Evolutionary conservation across 495 filamentous ascomycete species (phyloP), one percentile per base, ranked within the genome.

Genomic region (Chaetomium fimeti): DNA sequence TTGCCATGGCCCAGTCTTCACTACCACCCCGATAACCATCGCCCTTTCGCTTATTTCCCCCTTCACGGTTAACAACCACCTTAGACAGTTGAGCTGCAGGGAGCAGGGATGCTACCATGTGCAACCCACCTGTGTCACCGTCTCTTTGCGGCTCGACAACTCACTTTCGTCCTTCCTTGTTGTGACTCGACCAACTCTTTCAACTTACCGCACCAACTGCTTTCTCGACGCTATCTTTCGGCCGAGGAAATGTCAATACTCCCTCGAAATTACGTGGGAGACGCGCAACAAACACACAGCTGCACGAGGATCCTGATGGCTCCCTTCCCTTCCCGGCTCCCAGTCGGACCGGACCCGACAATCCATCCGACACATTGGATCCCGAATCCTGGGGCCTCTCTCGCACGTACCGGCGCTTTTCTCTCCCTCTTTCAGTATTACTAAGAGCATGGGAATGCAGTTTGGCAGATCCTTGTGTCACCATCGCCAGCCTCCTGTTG

Each of bases 371-470:
- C 49, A 25, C 1, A 15, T 18, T 43, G 32, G 3, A 36, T 43
- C 16, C 40, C 13, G 18, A 13, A 43, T 43, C 12, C 40, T 6
- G 29, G 29, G 47, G 16, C 22, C 38, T 24, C 5, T 63, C 27
- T 63, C 61, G 61, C 53, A 57, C 61, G 61, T 63, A 63, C 52
- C 61, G 61, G 38, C n/a, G 27, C 9, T 40, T 47, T 48, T 48
- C 5, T 57, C 38, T 18, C 1, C 24, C 28, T 53, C 20, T 29
- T 61, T 32, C 47, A 18, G 59, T 61, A 32, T 57, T 18, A 55
- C 52, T n/a, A 12, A 24, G 40, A 20, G 27, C 32, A 4, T 40
- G 32, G 9, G 13, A 11, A 57, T 57, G 25, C 27, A 36, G 11
- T 25, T 36, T 57, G 18, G 27, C 25, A 3, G 13, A 3, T 5